Percentiles rank a stretch among this genome's conserved stretches.
phyloP scores from a whole-genome alignment of 805 yeast species.

The Gaillardinia entomophila region DNA sequence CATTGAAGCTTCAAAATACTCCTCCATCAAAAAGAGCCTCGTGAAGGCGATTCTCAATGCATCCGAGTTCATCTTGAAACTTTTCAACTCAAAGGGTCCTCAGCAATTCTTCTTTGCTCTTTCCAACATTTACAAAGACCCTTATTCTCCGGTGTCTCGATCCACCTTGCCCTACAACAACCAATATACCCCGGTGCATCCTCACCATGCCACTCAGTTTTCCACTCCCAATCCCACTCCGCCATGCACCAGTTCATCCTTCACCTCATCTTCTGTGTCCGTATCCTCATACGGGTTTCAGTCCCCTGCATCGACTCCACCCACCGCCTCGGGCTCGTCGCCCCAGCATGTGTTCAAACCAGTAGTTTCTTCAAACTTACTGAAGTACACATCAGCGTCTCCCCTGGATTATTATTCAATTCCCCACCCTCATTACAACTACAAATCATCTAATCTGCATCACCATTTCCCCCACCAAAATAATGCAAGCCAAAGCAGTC shows the following conservation, averaged over 20 bases:
- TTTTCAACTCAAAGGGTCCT: conserved; percentile 25
- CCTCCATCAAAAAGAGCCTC: conserved; percentile 18
- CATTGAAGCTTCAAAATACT: conserved; percentile 3
- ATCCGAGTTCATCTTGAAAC: conserved; percentile 20
- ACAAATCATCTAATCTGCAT: conserved; percentile 1
- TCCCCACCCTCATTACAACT: conserved; percentile 4
- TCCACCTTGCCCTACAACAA: neutral
- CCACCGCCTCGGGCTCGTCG: neutral
- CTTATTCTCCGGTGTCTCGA: neutral
- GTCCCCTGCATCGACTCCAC: conserved; percentile 2
- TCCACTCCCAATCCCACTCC: no score
- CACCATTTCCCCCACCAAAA: conserved; percentile 9
- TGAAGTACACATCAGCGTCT: no score
- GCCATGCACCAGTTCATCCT: neutral
- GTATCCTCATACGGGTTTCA: neutral
- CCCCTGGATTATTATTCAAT: no score
- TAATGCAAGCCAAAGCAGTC: conserved; percentile 22
- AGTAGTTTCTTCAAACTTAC: conserved; percentile 2
- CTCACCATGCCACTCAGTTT: no score
- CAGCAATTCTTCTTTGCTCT: conserved; percentile 16
- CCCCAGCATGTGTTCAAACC: conserved; percentile 6
- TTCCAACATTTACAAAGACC: neutral
- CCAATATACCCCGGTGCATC: no score
- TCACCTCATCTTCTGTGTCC: neutral
- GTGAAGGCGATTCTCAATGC: conserved; percentile 20